Conservation (phyloP, 441 rosid genomes). For the Rhodomyrtus psidioides region DNA sequence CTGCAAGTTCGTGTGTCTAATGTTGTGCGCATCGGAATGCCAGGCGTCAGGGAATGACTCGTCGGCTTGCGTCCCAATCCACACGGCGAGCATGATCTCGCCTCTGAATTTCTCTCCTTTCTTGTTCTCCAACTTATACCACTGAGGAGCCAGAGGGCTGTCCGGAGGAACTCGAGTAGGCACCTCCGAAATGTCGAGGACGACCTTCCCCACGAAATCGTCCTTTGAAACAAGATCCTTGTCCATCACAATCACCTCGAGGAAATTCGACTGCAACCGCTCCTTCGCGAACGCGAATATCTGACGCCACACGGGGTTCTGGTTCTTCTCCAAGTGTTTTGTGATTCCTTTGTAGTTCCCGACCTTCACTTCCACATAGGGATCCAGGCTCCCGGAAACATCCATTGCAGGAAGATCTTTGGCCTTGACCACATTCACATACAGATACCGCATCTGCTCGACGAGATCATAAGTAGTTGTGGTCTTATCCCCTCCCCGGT, state of each 20-base stretch:
- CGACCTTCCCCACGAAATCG: background rate
- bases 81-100: constrained; percentile 1
- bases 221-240: background rate
- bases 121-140: background rate
- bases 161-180: constrained; percentile 2
- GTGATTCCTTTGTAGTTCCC: background rate
- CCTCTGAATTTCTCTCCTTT: background rate
- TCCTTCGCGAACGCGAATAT: constrained; percentile 2
- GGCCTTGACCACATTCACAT: constrained; percentile 2
- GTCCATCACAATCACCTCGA: background rate
- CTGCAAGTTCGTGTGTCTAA: background rate
- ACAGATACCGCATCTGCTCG: background rate
- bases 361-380: background rate
- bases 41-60: constrained; percentile 3
- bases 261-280: background rate
- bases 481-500: constrained; percentile 5
- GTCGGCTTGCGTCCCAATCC: constrained; percentile 5
- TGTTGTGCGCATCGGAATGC: constrained; percentile 1
- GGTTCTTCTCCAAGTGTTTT: background rate
- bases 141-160: constrained; percentile 5
- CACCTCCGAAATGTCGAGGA: background rate
- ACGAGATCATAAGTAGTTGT: background rate
- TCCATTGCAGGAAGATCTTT: background rate
- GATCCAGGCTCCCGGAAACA: background rate
- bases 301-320: constrained; percentile 2